phyloP scores from a whole-genome alignment of 345 rosid genomes.

The Laguncularia racemosa region DNA sequence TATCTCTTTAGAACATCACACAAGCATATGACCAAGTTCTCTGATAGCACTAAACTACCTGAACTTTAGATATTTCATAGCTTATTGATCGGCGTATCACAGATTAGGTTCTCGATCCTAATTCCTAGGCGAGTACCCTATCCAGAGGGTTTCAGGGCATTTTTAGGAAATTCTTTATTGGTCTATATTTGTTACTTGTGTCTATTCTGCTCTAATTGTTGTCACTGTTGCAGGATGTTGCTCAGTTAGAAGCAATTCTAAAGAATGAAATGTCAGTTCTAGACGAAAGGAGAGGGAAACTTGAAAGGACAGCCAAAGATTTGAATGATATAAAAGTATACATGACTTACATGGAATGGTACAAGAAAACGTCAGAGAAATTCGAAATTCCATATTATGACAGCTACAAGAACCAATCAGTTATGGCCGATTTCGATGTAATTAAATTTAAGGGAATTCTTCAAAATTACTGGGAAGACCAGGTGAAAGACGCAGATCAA shows the following conservation, averaged over 20 bases:
- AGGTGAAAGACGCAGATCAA: slow-evolving; percentile 40
- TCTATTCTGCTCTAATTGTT: background rate
- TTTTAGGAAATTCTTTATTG: no score
- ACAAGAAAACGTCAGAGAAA: slow-evolving; percentile 39
- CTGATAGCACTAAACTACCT: no score
- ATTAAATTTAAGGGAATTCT: slow-evolving; percentile 21
- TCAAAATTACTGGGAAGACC: slow-evolving; percentile 30
- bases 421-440: background rate
- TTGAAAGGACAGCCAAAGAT: slow-evolving; percentile 19
- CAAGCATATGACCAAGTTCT: no score
- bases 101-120: no score
- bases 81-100: no score
- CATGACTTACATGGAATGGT: slow-evolving; percentile 51
- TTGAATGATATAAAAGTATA: slow-evolving; percentile 29
- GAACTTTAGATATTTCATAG: no score
- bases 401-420: slow-evolving; percentile 23
- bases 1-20: no score
- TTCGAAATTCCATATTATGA: slow-evolving; percentile 54
- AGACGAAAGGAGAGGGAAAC: slow-evolving; percentile 8
- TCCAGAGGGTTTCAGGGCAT: no score
- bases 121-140: no score
- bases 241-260: background rate
- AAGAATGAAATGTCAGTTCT: slow-evolving; percentile 3
- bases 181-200: no score
- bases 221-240: slow-evolving; percentile 20